Conservation (phyloP, 768 basidiomycete genomes). For the Agrocybe pediades region DNA sequence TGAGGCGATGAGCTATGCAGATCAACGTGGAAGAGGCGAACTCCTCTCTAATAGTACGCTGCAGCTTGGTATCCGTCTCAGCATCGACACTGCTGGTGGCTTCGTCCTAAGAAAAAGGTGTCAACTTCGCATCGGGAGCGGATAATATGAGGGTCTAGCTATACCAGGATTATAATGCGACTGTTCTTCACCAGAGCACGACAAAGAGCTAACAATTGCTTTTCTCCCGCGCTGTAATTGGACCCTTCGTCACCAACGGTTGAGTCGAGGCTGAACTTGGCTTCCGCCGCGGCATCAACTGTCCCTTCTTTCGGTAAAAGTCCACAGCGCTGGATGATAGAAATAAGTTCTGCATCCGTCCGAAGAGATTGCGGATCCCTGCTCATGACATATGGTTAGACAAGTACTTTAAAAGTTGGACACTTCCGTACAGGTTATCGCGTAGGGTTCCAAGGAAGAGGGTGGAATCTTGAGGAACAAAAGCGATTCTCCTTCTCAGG, state of each 20-base stretch:
- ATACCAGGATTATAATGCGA: constrained; percentile 59
- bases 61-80: constrained; percentile 62
- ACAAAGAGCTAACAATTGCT: constrained; percentile 62
- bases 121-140: no score
- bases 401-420: not conserved
- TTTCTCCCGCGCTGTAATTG: constrained; percentile 71
- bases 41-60: constrained; percentile 64
- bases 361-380: constrained; percentile 56
- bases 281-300: constrained; percentile 46
- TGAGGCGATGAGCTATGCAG: constrained; percentile 59
- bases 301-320: constrained; percentile 54
- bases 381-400: not conserved
- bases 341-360: constrained; percentile 65
- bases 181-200: constrained; percentile 65
- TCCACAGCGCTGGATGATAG: constrained; percentile 60
- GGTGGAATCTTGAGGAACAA: constrained; percentile 68
- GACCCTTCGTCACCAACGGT: constrained; percentile 65
- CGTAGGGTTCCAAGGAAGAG: constrained; percentile 48
- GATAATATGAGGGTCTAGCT: no score
- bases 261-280: constrained; percentile 71
- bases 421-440: constrained; percentile 37
- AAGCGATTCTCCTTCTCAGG: constrained; percentile 55
- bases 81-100: constrained; percentile 64
- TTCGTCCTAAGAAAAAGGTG: constrained; percentile 48
- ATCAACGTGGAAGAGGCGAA: constrained; percentile 55